Evolutionary conservation across 176 grass and related monocot species (phyloP).

Genomic region (Chrysopogon serrulatus): DNA sequence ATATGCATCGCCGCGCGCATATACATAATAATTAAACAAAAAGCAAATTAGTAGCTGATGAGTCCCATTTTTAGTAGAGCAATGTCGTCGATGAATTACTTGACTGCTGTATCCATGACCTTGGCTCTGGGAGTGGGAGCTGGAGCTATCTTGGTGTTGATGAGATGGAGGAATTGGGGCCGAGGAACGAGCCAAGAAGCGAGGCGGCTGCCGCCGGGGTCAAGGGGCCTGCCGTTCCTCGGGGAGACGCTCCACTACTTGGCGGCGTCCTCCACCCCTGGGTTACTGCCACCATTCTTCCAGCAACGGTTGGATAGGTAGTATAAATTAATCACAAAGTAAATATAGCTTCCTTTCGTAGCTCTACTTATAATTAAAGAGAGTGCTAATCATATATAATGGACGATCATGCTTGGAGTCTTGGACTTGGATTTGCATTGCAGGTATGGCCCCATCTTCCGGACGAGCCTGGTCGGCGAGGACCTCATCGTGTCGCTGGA

Average conservation of each 20-base stretch:
- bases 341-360: too few relatives aligned
- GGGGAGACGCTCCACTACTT: conserved; percentile 49
- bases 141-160: not conserved
- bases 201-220: conserved; percentile 47
- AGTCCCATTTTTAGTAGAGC: not conserved
- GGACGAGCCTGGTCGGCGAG: conserved; percentile 38
- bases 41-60: too few relatives aligned
- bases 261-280: conserved; percentile 4
- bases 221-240: conserved; percentile 45
- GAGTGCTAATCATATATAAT: too few relatives aligned
- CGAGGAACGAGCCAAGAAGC: not conserved
- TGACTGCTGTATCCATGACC: not conserved
- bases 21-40: too few relatives aligned
- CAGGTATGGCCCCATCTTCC: conserved; percentile 58
- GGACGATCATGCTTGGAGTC: too few relatives aligned
- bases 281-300: conserved; percentile 41
- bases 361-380: too few relatives aligned
- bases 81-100: not conserved
- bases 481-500: conserved; percentile 43
- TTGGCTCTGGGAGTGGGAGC: not conserved
- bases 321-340: too few relatives aligned
- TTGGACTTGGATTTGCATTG: too few relatives aligned
- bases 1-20: too few relatives aligned
- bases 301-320: conserved; percentile 36
- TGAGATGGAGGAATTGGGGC: not conserved